A percentile compares a stretch with the other conserved stretches of the same genome.
Evolutionary conservation across 2,329 filamentous ascomycete species (phyloP).

Genomic region (Huntiella decipiens): DNA sequence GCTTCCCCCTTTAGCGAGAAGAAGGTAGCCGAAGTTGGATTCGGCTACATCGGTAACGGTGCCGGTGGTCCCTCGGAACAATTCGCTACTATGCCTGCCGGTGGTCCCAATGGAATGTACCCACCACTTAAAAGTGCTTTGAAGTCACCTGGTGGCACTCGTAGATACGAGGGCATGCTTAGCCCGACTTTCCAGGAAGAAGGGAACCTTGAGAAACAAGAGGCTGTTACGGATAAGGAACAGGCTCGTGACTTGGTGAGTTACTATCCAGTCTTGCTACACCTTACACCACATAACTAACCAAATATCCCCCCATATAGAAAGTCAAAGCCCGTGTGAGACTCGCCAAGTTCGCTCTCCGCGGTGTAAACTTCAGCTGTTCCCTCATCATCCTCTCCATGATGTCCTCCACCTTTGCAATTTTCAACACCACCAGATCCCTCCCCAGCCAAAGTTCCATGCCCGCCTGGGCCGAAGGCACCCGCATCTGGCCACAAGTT

Average conservation of each 20-base stretch:
- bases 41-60: slow-evolving; percentile 63
- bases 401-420: slow-evolving; percentile 68
- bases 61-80: slow-evolving; percentile 29
- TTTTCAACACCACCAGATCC: slow-evolving; percentile 73
- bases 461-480: slow-evolving; percentile 65
- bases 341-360: slow-evolving; percentile 85
- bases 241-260: slow-evolving; percentile 77
- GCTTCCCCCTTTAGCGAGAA: slow-evolving; percentile 40
- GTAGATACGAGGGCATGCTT: slow-evolving; percentile 54
- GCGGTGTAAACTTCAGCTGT: slow-evolving; percentile 91
- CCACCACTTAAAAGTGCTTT: slow-evolving; percentile 77
- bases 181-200: slow-evolving; percentile 89
- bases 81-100: slow-evolving; percentile 1
- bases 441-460: slow-evolving; percentile 62
- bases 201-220: slow-evolving; percentile 67
- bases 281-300: slow-evolving; percentile 15
- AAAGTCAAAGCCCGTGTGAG: slow-evolving; percentile 84
- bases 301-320: slow-evolving; percentile 27
- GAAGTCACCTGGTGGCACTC: slow-evolving; percentile 66
- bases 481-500: slow-evolving; percentile 77
- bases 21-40: slow-evolving; percentile 68
- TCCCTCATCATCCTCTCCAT: slow-evolving; percentile 86
- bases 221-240: slow-evolving; percentile 63
- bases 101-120: slow-evolving; percentile 18
- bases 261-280: slow-evolving; percentile 13